phyloP scores from a whole-genome alignment of 2,329 filamentous ascomycete genomes.

The Ceratocystis harringtonii region DNA sequence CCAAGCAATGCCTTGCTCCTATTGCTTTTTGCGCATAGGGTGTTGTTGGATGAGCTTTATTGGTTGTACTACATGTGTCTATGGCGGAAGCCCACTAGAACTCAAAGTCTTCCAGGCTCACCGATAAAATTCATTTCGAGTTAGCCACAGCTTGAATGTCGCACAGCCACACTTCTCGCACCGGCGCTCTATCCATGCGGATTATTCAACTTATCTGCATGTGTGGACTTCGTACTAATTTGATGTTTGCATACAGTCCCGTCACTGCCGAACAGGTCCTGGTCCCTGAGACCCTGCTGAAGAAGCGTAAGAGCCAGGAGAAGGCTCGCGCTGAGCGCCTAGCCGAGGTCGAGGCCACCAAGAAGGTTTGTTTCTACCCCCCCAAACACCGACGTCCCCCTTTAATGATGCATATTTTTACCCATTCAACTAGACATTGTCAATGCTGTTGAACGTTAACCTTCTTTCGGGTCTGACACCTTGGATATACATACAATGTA shows the following conservation, averaged over 20 bases:
- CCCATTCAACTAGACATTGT: conserved; percentile 79
- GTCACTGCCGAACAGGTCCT: conserved; percentile 91
- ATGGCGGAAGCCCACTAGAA: conserved; percentile 16
- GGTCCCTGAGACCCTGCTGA: conserved; percentile 97
- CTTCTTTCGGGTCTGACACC: conserved; percentile 98
- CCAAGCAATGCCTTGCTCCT: conserved; percentile 27
- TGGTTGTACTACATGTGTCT: not conserved
- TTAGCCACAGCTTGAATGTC: conserved; percentile 83
- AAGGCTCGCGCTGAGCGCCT: conserved; percentile 87
- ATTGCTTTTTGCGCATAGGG: conserved; percentile 33
- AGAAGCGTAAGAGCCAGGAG: conserved; percentile 99
- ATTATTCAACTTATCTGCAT: conserved; percentile 34
- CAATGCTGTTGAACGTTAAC: conserved; percentile 97
- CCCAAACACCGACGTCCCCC: not conserved
- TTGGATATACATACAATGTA: conserved; percentile 20
- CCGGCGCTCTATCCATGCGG: conserved; percentile 56
- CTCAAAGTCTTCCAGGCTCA: conserved; percentile 34
- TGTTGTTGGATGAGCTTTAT: conserved; percentile 59
- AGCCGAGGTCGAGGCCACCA: conserved; percentile 69
- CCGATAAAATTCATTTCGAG: conserved; percentile 74
- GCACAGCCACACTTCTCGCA: conserved; percentile 87
- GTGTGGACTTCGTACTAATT: conserved; percentile 64
- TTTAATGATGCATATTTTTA: conserved; percentile 60
- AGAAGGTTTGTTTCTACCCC: conserved; percentile 54
- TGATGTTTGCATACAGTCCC: conserved; percentile 51